Percentiles rank a stretch among this genome's conserved stretches.
Evolutionary conservation across 768 basidiomycete genomes (phyloP).

Genomic region (Psilocybe cubensis): DNA sequence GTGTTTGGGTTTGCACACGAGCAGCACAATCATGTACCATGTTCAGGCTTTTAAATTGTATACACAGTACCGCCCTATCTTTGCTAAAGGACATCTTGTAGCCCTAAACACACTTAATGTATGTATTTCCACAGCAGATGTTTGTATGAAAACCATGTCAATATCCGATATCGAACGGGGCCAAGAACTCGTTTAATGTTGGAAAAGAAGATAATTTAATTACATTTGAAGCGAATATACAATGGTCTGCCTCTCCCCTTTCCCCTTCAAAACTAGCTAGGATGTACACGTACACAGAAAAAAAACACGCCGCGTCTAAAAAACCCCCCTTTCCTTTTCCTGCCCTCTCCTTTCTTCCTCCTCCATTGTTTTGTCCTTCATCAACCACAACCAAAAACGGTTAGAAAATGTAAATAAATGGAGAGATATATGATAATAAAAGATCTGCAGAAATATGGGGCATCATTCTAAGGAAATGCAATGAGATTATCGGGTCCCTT

Average conservation of each 20-base stretch:
- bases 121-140: too few relatives aligned
- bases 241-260: neutral
- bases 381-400: neutral
- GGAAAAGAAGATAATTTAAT: neutral
- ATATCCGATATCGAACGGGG: too few relatives aligned
- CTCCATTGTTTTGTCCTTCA: neutral
- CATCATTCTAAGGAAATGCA: neutral
- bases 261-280: neutral
- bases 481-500: neutral
- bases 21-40: too few relatives aligned
- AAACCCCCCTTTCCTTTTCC: neutral
- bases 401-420: constrained; percentile 1
- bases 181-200: neutral
- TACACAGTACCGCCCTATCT: too few relatives aligned
- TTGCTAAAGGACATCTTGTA: too few relatives aligned
- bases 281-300: neutral
- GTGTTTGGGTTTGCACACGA: too few relatives aligned
- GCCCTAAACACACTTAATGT: too few relatives aligned
- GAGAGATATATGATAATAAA: constrained; percentile 1
- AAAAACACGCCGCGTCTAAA: neutral
- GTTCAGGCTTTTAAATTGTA: too few relatives aligned
- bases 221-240: neutral
- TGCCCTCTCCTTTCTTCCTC: neutral
- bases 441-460: neutral
- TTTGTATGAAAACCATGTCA: too few relatives aligned